phyloP scores from a whole-genome alignment of 805 yeast species.

The Wickerhamomyces strasburgensis region DNA sequence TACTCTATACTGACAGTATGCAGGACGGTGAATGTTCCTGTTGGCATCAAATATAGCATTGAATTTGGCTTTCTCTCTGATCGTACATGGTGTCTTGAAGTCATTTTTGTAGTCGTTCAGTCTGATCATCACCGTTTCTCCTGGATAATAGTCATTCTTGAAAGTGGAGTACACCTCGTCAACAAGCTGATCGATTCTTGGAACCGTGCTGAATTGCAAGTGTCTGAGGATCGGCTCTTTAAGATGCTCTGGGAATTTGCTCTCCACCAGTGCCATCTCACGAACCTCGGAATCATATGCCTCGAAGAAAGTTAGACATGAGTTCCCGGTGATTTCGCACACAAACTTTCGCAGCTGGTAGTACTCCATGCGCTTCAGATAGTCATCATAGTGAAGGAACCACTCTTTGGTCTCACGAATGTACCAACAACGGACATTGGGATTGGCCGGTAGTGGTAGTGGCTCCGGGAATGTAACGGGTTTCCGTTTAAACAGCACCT shows the following conservation, averaged over 20 bases:
- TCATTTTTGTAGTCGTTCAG: slow-evolving; percentile 26
- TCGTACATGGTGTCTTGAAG: slow-evolving; percentile 38
- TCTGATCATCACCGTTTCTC: slow-evolving; percentile 71
- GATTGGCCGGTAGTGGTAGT: slow-evolving; percentile 50
- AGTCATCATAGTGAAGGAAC: slow-evolving; percentile 74
- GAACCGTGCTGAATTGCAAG: slow-evolving; percentile 74
- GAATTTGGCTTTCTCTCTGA: slow-evolving; percentile 83
- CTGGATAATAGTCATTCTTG: slow-evolving; percentile 84
- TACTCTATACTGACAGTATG: slow-evolving; percentile 67
- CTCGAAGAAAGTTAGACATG: slow-evolving; percentile 86
- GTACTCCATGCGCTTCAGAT: slow-evolving; percentile 65
- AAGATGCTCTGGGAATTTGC: slow-evolving; percentile 82
- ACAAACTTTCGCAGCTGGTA: slow-evolving; percentile 76
- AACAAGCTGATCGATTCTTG: slow-evolving; percentile 80
- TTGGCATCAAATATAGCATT: slow-evolving; percentile 38
- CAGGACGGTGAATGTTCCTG: slow-evolving; percentile 38
- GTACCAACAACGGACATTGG: slow-evolving; percentile 65
- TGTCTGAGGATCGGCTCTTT: slow-evolving; percentile 87
- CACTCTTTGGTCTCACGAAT: slow-evolving; percentile 87
- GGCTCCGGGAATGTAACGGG: slow-evolving; percentile 58
- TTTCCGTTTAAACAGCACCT: slow-evolving; percentile 77
- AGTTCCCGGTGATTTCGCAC: slow-evolving; percentile 93
- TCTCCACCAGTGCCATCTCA: slow-evolving; percentile 62
- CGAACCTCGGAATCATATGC: slow-evolving; percentile 74
- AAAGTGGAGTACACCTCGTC: slow-evolving; percentile 79